Evolutionary conservation across 1,284 basidiomycete species (phyloP).

Genomic region (Phlebopus sp.): DNA sequence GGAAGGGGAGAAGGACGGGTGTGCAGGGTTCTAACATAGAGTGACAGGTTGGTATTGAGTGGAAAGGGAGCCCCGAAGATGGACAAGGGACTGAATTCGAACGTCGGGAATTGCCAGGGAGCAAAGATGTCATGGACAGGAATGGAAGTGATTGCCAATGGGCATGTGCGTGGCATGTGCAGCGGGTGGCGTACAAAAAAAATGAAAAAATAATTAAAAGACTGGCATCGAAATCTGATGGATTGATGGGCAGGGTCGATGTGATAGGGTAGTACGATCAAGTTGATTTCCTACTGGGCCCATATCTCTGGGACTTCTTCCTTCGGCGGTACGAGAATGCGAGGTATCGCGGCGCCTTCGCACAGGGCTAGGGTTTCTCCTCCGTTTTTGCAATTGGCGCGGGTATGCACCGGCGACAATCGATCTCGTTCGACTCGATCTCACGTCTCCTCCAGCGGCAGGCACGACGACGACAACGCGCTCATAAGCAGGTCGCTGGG

Average conservation of each 20-base stretch:
- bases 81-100: background rate
- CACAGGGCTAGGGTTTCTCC: constrained; percentile 24
- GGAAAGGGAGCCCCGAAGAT: too few species aligned
- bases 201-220: constrained; percentile 24
- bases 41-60: too few species aligned
- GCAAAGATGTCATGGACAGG: constrained; percentile 21
- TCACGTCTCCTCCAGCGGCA: too few species aligned
- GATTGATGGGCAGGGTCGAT: constrained; percentile 34
- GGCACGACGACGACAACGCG: too few species aligned
- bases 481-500: constrained; percentile 14
- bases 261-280: constrained; percentile 38
- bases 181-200: too few species aligned
- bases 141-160: constrained; percentile 4
- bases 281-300: constrained; percentile 27
- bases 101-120: constrained; percentile 14
- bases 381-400: constrained; percentile 13
- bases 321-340: too few species aligned
- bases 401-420: constrained; percentile 6
- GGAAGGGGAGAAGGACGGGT: background rate
- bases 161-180: constrained; percentile 13
- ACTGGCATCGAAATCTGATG: constrained; percentile 31
- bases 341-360: constrained; percentile 7
- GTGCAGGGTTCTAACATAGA: too few species aligned
- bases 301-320: too few species aligned
- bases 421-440: too few species aligned